Evolutionary conservation across 495 filamentous ascomycete species (phyloP), one percentile per base, ranked within the genome.

Genomic region (Rhypophila decipiens): DNA sequence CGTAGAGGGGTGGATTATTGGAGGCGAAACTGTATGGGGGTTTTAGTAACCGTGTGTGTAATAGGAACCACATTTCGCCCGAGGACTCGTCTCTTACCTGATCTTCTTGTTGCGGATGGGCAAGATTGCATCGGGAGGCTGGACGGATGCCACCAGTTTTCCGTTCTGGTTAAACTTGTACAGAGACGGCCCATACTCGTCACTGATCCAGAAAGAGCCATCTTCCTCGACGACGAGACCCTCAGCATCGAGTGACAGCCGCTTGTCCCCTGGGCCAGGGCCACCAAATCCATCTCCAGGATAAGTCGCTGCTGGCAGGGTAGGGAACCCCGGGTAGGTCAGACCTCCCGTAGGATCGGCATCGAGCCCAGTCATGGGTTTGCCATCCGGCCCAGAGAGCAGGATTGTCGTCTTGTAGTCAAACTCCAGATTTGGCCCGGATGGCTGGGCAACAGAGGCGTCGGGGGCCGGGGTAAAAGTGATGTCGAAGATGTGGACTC

Each of bases 181-280:
- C 19, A 88, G 67, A 51, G 82, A 90, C 0, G 84, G 85, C 3
- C 86, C 87, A 58, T 90, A 90, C 59, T 93, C 86, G 59, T 90
- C 87, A 29, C 74, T 80, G 24, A 90, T 68, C 84, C 84, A 90
- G 71, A 89, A 90, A 2, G 70, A 68, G 46, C 77, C 80, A 46
- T 88, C 79, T 0, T 61, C 45, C 36, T 70, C 75, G 13, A 90
- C 73, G n/a, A 78, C 80, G 3, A 90, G 64, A 19, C 85, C 87
- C 60, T 90, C 87, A 5, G 77, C 55, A 61, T 93, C 87, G 2
- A 89, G 42, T 1, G 80, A 61, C 38, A 89, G 71, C 13, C 82
- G 67, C 38, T 72, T 73, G 4, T 80, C 84, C 9, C 86, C 86
- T 0, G 71, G 60, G 0, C 64, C 63, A 2, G 58, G 41, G 5